Base-by-base conservation (phyloP, 768 basidiomycete genomes). In the Thelephora aurantiotincta region DNA sequence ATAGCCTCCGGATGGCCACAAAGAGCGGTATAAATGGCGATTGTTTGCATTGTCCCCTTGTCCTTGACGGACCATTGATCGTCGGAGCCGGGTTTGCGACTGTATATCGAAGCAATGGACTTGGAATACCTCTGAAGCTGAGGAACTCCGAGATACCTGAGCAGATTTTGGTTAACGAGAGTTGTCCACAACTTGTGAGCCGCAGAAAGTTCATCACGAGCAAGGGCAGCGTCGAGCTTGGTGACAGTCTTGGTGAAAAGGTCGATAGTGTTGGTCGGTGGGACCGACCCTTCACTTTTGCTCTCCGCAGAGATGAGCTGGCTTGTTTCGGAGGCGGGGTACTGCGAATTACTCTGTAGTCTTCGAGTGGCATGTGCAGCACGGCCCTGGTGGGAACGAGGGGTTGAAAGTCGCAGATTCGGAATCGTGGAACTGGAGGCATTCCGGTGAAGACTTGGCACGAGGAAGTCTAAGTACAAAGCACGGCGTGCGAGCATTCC, bases 1-100 rank as follows among this genome's bases (percentile, higher is more conserved):
- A 85, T 61, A 3, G 74, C 74, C 11, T 69, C 66, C 12, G 69
- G 63, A 7, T 67, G 67, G 26, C 72, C 66, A 23, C 57, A 59
- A 11, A 56, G 64, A 0, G 80, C 76, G 6, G 72, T 64, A 34
- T 65, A 57, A 18, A 82, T 44, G 5, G 77, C 74, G 43, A 83
- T 69, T 46, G 70, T 64, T 51, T 72, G 66, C 4, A 72, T 58
- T 2, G 58, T 52, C 18, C 55, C 54, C 18, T 50, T 47, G 11
- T 60, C 54, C 34, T 63, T 55, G 19, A 47, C 18, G 6, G 48
- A 4, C 59, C 65, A 62, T 13, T 45, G 34, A 30, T 54, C 37
- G 13, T 11, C 6, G 14, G 48, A 16, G 36, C 44, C 42, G 20
- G 46, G 20, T 42, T 45, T 5, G 18, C 38, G 35, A 54, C 7